Percentiles rank a stretch among this genome's conserved stretches.
Evolutionary conservation across 2,329 filamentous ascomycete genomes (phyloP).

Genomic region (Claviceps digitariae): DNA sequence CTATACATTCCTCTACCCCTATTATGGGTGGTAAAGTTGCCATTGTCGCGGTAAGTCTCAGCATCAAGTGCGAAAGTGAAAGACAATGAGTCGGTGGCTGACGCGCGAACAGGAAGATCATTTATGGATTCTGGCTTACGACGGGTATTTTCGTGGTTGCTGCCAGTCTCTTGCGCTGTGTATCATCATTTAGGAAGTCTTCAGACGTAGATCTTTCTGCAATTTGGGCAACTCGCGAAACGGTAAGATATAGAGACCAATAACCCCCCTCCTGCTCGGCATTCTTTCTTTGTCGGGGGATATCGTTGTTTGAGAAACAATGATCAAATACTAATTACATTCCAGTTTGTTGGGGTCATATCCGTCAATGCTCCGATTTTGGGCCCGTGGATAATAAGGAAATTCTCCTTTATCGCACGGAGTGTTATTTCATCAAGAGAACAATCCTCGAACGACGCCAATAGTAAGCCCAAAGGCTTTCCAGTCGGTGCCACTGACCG

Average conservation of each 20-base stretch:
- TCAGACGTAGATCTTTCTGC: slow-evolving; percentile 11
- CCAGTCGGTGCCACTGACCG: slow-evolving; percentile 12
- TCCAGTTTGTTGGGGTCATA: slow-evolving; percentile 13
- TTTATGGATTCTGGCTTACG: slow-evolving; percentile 12
- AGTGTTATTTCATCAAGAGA: slow-evolving; percentile 7
- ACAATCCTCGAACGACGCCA: background rate
- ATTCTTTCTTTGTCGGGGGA: too few relatives aligned
- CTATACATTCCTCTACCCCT: slow-evolving; percentile 12
- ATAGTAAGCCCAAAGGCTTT: background rate
- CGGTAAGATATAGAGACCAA: slow-evolving; percentile 5
- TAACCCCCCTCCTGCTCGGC: too few relatives aligned
- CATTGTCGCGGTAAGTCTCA: slow-evolving; percentile 7
- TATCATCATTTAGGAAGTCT: slow-evolving; percentile 10
- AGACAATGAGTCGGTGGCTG: background rate
- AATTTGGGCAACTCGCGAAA: slow-evolving; percentile 15
- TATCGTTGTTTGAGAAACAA: background rate
- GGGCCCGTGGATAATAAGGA: slow-evolving; percentile 13
- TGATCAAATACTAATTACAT: background rate
- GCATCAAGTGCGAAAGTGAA: background rate
- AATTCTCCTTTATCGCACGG: slow-evolving; percentile 6
- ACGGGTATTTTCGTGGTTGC: slow-evolving; percentile 14
- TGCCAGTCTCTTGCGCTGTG: slow-evolving; percentile 12
- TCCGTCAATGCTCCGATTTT: slow-evolving; percentile 12
- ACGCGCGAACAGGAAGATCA: slow-evolving; percentile 9
- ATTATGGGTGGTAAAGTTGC: slow-evolving; percentile 12